These are phyloP conservation scores for Podosphaera fusca DNA, from an alignment of 2,329 filamentous ascomycete genomes.

Conservation along the genomic window DNA sequence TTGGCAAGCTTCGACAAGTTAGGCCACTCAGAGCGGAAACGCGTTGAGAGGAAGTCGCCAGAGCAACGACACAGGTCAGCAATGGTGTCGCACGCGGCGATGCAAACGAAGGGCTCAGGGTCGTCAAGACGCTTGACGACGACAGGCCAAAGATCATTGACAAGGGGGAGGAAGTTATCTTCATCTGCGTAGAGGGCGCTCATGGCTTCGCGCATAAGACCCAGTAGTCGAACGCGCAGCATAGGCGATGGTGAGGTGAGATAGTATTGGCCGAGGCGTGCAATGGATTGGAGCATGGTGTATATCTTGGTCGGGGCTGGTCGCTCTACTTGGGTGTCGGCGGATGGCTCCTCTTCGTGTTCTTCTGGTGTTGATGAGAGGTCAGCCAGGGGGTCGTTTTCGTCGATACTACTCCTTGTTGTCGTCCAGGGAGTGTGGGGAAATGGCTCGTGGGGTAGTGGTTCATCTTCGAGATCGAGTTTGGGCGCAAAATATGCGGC, in stretches of 20 bases:
- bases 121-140: conserved; percentile 46
- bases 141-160: conserved; percentile 81
- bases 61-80: conserved; percentile 44
- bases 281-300: conserved; percentile 57
- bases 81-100: conserved; percentile 48
- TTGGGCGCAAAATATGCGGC: background rate
- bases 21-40: conserved; percentile 54
- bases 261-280: conserved; percentile 70
- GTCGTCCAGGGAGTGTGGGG: conserved; percentile 17
- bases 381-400: conserved; percentile 9
- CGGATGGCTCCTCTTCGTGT: conserved; percentile 17
- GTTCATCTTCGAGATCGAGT: conserved; percentile 6
- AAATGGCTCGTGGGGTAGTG: conserved; percentile 7
- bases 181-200: conserved; percentile 53
- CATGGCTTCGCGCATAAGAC: conserved; percentile 49
- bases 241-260: conserved; percentile 64
- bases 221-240: conserved; percentile 56
- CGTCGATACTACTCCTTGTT: conserved; percentile 16
- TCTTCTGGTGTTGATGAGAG: background rate
- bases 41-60: conserved; percentile 56
- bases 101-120: conserved; percentile 40
- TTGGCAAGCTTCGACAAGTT: conserved; percentile 29
- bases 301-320: conserved; percentile 57
- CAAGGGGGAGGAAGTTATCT: conserved; percentile 63
- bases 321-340: conserved; percentile 26